Evolutionary conservation across 345 rosid genomes (phyloP), one percentile per base, ranked within the genome.

Genomic region (Noccaea caerulescens): DNA sequence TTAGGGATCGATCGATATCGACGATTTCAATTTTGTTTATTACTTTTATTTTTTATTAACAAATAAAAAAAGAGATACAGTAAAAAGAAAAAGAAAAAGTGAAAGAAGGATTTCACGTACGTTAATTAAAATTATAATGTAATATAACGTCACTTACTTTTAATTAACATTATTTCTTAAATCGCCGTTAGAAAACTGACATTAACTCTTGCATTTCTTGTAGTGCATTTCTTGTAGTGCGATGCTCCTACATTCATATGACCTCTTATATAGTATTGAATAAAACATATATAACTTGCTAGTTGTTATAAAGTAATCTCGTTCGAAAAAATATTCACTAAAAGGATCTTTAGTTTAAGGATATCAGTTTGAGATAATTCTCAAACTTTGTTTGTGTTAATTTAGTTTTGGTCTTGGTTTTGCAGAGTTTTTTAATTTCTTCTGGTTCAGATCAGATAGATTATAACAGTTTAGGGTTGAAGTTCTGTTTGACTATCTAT

Each of bases 241-340:
- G 20, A 18, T 18, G 20, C 20, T 18, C 1, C 20, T 18, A 1
- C 32, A 36, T 0, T 30, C 51, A 27, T 66, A 39, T 13, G 13
- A 38, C 59, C 41, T 47, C 41, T 38, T 39, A 59, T 58, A 41
- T 25, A 41, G 41, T 59, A 30, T 58, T 58, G 33, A 50, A 23
- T 23, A 10, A 1, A 2, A 39, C 46, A 7, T 39, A 58, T 18
- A 18, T 18, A 6, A 37, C 13, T 57, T 37, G 8, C 18, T 57
- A 30, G 20, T 18, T 18, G 20, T 18, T 18, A 18, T 18, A 18
- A 18, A 18, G 20, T 30, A 30, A 34, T 58, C 6, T 23, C 3
- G 13, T 50, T 47, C 30, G 11, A 18, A 50, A 30, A 30, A 25
- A 25, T 30, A 52, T 4, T 7, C 30, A 52, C 58, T 30, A 30